Percentiles rank a stretch among this genome's conserved stretches.
These are phyloP conservation scores for Silene conica DNA, from an alignment of 148 eudicot species.

Conservation along the genomic window DNA sequence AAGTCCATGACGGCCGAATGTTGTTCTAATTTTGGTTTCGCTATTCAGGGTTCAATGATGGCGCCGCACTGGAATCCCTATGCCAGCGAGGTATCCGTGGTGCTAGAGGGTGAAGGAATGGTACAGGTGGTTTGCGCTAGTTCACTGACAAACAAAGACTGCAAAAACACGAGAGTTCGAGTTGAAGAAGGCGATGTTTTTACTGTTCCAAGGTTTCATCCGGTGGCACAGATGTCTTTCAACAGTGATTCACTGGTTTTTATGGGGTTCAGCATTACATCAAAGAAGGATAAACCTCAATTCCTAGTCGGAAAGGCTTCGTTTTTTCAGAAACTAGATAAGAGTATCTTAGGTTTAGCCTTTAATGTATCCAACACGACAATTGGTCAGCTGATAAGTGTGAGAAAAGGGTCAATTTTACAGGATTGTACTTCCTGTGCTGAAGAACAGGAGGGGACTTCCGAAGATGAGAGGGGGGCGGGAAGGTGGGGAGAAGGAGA, in stretches of 20 bases:
- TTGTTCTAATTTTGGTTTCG: too few relatives aligned
- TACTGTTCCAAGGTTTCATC: slow-evolving; percentile 64
- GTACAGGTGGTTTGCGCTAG: slow-evolving; percentile 60
- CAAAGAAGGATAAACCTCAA: slow-evolving; percentile 55
- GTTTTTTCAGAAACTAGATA: slow-evolving; percentile 44
- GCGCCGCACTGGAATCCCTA: slow-evolving; percentile 91
- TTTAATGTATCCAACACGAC: slow-evolving; percentile 46
- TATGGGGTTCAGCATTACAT: slow-evolving; percentile 63
- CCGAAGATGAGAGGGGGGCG: slow-evolving; percentile 38
- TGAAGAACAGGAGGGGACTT: slow-evolving; percentile 44
- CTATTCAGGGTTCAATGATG: slow-evolving; percentile 77
- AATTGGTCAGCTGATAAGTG: slow-evolving; percentile 36
- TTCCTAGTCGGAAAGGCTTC: slow-evolving; percentile 68
- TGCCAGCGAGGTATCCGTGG: slow-evolving; percentile 57
- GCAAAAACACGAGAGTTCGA: slow-evolving; percentile 44
- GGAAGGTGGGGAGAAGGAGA: slow-evolving; percentile 29
- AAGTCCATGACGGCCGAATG: too few relatives aligned
- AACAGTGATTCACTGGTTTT: slow-evolving; percentile 64
- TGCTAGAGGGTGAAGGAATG: slow-evolving; percentile 71
- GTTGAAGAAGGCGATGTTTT: slow-evolving; percentile 81
- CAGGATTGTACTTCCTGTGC: slow-evolving; percentile 72
- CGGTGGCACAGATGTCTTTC: slow-evolving; percentile 75
- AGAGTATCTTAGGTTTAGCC: slow-evolving; percentile 41
- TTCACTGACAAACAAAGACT: slow-evolving; percentile 30
- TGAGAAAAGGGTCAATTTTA: slow-evolving; percentile 42